Evolutionary conservation across 495 filamentous ascomycete species (phyloP), one percentile per base, ranked within the genome.

Genomic region (Hypoxylon fuscum): DNA sequence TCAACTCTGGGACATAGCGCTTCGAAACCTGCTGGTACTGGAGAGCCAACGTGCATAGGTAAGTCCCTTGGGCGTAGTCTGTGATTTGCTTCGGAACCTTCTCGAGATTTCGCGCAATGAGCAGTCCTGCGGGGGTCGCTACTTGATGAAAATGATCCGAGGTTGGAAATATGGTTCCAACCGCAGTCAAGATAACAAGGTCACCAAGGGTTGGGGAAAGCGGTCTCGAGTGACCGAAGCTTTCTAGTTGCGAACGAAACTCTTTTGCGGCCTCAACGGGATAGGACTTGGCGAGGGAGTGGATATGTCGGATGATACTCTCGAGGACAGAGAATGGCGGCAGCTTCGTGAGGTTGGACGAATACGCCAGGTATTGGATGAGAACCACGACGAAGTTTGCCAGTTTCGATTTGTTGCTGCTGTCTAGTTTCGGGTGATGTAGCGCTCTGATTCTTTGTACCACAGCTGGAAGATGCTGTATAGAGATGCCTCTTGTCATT

Each of bases 121-220:
- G 84, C 5, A 97, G 83, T 69, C 90, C 89, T 1, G 94, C 90
- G 0, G 95, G 95, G 3, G 95, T 98, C 43, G 90, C 87, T 12
- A 98, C 89, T 52, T 92, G 88, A 64, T 98, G 95, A 74, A 97
- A 98, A 72, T 96, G 92, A 75, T 99, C 95, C 0, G 91, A 96
- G 0, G 96, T 96, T 4, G 96, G 92, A 72, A 96, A 99, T 56
- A 94, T 90, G 6, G 87, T 85, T 23, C 85, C 85, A 62, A 97
- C 84, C 0, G 92, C 92, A 1, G 91, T 93, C 34, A 99, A 76
- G 21, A 96, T 72, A 8, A 93, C 72, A 18, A 98, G 79, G 69
- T 98, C 93, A 2, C 91, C 90, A 8, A 88, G 80, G 1, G 79
- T 85, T 9, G 89, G 85, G 14, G 77, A 79, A 42, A 87, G 77